Conservation (phyloP, 805 yeast genomes). For the Zygoascus biomembranicola region DNA sequence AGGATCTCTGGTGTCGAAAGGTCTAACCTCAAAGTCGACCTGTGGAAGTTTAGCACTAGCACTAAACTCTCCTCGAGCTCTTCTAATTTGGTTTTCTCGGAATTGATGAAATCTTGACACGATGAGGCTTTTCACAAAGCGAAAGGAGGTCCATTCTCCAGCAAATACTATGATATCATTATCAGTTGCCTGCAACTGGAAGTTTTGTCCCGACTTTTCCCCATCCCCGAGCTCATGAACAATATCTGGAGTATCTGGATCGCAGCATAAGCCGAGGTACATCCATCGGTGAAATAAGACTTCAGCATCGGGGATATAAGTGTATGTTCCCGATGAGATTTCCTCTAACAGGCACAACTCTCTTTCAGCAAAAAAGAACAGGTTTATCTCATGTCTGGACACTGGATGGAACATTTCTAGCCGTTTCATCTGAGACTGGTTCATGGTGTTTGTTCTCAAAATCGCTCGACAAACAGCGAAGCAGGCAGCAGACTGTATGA, state of each 20-base stretch:
- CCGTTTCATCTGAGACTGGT: not conserved
- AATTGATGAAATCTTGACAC: not conserved
- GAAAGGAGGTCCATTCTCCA: conserved; percentile 9
- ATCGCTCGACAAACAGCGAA: not conserved
- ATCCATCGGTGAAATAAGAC: conserved; percentile 8
- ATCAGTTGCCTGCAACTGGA: not conserved
- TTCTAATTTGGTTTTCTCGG: not conserved
- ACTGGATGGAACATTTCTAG: not conserved
- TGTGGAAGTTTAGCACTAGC: not conserved
- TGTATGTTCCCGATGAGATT: not conserved
- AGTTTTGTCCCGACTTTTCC: not conserved
- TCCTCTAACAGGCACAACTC: not conserved
- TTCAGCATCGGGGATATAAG: not conserved
- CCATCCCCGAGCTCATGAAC: not conserved
- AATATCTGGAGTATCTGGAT: conserved; percentile 7
- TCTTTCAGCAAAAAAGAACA: not conserved
- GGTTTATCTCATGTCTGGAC: not conserved
- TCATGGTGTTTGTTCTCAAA: not conserved
- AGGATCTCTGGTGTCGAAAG: conserved; percentile 6
- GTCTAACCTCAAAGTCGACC: not conserved
- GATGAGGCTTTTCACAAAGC: conserved; percentile 1
- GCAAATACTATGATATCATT: conserved; percentile 7
- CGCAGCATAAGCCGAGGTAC: conserved; percentile 8
- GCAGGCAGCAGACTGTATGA: not conserved
- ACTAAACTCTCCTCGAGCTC: not conserved